Conservation (phyloP, 495 filamentous ascomycete species). For the Hypoxylon crocopeplum region DNA sequence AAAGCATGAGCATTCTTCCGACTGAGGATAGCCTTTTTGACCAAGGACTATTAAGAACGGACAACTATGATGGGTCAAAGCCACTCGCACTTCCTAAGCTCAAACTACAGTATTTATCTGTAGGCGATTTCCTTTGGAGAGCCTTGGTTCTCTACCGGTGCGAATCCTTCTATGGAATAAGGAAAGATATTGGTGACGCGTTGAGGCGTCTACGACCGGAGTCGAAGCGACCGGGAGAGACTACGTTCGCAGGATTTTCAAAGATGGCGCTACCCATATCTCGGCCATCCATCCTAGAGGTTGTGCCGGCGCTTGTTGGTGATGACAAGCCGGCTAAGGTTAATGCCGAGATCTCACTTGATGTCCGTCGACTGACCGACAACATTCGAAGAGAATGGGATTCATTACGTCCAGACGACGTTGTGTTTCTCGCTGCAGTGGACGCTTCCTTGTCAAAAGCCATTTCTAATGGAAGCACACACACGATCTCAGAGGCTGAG, state of each 20-base stretch:
- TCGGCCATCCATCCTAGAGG: conserved; percentile 87
- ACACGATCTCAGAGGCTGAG: conserved; percentile 58
- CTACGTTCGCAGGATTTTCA: conserved; percentile 84
- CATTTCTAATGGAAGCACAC: conserved; percentile 60
- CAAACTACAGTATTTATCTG: conserved; percentile 92
- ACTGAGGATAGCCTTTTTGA: conserved; percentile 91
- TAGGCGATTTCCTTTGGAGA: conserved; percentile 95
- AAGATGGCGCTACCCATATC: conserved; percentile 88
- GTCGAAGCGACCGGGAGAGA: conserved; percentile 63
- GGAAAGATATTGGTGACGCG: conserved; percentile 84
- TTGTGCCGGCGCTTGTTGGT: conserved; percentile 83
- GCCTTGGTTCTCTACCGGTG: conserved; percentile 87
- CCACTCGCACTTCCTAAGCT: conserved; percentile 93
- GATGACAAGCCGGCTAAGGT: conserved; percentile 84
- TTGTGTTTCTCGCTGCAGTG: conserved; percentile 85
- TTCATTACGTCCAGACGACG: conserved; percentile 83
- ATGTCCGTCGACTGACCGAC: conserved; percentile 78
- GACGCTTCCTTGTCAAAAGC: conserved; percentile 61
- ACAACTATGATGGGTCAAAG: conserved; percentile 85
- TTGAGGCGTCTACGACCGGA: conserved; percentile 81
- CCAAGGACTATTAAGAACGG: conserved; percentile 78
- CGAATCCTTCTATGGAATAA: conserved; percentile 93
- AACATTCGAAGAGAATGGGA: conserved; percentile 89
- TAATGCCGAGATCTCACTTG: conserved; percentile 85
- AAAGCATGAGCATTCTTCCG: conserved; percentile 75